These are phyloP conservation scores for Verticillium nubilum DNA, from an alignment of 2,329 filamentous ascomycete genomes.

Conservation along the genomic window DNA sequence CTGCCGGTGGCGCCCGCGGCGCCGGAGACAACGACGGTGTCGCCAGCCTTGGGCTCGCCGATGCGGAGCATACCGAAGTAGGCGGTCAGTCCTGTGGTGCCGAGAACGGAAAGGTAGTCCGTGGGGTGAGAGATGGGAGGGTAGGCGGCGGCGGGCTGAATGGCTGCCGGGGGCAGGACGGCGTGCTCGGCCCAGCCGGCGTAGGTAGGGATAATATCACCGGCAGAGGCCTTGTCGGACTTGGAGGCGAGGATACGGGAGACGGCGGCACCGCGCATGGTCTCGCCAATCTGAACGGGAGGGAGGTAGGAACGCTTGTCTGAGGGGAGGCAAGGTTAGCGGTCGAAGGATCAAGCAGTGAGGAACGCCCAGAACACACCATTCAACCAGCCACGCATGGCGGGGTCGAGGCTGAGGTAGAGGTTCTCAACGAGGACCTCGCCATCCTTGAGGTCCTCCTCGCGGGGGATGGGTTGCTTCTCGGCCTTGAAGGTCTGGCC, in stretches of 20 bases:
- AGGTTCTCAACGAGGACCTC: conserved; percentile 56
- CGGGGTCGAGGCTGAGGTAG: conserved; percentile 67
- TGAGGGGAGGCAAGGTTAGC: conserved; percentile 14
- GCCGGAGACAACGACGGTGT: conserved; percentile 72
- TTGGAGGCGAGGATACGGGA: conserved; percentile 58
- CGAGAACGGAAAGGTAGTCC: conserved; percentile 57
- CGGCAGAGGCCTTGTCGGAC: conserved; percentile 46
- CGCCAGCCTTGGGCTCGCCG: conserved; percentile 60
- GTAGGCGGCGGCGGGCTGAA: conserved; percentile 33
- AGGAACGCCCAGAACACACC: conserved; percentile 25
- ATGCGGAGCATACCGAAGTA: conserved; percentile 71
- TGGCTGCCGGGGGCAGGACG: conserved; percentile 47
- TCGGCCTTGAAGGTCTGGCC: conserved; percentile 59
- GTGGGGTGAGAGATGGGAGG: conserved; percentile 39
- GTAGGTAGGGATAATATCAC: conserved; percentile 49
- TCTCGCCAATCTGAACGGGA: conserved; percentile 60
- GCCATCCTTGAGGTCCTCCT: conserved; percentile 53
- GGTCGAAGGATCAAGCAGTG: background rate
- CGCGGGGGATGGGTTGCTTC: conserved; percentile 42
- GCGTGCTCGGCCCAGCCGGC: conserved; percentile 64
- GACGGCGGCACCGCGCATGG: conserved; percentile 61
- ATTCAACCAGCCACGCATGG: conserved; percentile 71
- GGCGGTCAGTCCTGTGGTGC: conserved; percentile 67
- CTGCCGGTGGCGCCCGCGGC: conserved; percentile 75
- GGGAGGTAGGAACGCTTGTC: conserved; percentile 56